phyloP scores from a whole-genome alignment of 2,329 filamentous ascomycete species.

The Fusarium subtropicale region DNA sequence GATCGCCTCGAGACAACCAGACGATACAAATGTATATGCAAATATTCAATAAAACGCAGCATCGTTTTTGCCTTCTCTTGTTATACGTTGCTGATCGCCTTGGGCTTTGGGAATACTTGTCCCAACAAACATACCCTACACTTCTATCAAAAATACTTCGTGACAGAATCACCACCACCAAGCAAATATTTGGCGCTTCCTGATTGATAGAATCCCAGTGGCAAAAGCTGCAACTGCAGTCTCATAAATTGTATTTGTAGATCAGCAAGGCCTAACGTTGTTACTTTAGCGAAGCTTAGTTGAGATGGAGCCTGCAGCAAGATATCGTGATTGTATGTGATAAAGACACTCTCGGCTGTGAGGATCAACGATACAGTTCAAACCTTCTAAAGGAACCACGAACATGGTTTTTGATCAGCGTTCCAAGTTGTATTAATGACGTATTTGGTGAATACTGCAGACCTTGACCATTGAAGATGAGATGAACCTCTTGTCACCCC shows the following conservation, averaged over 20 bases:
- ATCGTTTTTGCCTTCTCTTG: background rate
- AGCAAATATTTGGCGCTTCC: background rate
- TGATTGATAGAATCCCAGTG: background rate
- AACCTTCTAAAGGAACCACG: too few relatives aligned
- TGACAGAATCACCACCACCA: background rate
- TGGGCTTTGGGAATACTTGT: background rate
- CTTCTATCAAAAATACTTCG: background rate
- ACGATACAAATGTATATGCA: background rate
- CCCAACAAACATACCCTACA: slow-evolving; percentile 7
- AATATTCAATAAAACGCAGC: too few relatives aligned
- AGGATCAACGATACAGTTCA: background rate
- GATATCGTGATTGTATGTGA: background rate
- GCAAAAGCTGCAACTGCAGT: background rate
- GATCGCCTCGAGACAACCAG: background rate
- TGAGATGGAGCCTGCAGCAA: background rate
- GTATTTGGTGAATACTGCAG: background rate
- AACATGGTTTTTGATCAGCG: background rate
- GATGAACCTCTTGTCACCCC: slow-evolving; percentile 4
- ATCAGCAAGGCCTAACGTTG: background rate
- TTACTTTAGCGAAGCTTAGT: background rate
- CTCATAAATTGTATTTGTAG: background rate
- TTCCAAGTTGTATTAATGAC: background rate
- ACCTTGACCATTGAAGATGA: slow-evolving; percentile 12
- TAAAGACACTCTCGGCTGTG: background rate
- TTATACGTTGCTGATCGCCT: background rate